Evolutionary conservation across 495 filamentous ascomycete genomes (phyloP).

Genomic region (Aspergillus asperescens): DNA sequence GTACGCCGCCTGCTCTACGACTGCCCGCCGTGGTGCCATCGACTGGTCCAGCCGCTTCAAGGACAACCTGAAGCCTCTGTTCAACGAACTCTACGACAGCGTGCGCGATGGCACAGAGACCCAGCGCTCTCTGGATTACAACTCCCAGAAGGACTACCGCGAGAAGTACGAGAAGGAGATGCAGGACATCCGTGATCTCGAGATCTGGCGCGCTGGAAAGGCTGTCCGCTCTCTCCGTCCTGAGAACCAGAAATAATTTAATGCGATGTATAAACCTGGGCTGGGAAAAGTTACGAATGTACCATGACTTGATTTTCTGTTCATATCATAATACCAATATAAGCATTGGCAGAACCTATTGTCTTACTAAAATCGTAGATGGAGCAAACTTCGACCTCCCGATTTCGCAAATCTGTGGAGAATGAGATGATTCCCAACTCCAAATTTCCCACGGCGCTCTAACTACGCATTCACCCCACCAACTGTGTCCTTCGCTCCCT

Average conservation of each 20-base stretch:
- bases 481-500: not conserved
- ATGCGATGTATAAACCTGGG: slow-evolving; percentile 24
- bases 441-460: not conserved
- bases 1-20: slow-evolving; percentile 99
- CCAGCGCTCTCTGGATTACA: slow-evolving; percentile 88
- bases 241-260: slow-evolving; percentile 80
- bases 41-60: slow-evolving; percentile 97
- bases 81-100: slow-evolving; percentile 91
- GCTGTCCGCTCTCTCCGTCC: slow-evolving; percentile 86
- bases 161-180: slow-evolving; percentile 95
- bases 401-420: not conserved
- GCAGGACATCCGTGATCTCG: slow-evolving; percentile 89
- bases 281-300: slow-evolving; percentile 42
- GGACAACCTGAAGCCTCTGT: slow-evolving; percentile 93
- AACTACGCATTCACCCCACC: not conserved
- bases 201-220: slow-evolving; percentile 99
- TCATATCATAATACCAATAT: slow-evolving; percentile 20
- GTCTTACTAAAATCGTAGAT: not conserved
- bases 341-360: slow-evolving; percentile 13
- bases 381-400: not conserved
- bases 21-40: slow-evolving; percentile 94
- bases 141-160: slow-evolving; percentile 88
- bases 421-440: not conserved
- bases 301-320: slow-evolving; percentile 35
- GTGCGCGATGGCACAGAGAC: slow-evolving; percentile 89